Evolutionary conservation across 2,329 filamentous ascomycete species (phyloP), one percentile per base, ranked within the genome.

Genomic region (Ascochyta pisi): DNA sequence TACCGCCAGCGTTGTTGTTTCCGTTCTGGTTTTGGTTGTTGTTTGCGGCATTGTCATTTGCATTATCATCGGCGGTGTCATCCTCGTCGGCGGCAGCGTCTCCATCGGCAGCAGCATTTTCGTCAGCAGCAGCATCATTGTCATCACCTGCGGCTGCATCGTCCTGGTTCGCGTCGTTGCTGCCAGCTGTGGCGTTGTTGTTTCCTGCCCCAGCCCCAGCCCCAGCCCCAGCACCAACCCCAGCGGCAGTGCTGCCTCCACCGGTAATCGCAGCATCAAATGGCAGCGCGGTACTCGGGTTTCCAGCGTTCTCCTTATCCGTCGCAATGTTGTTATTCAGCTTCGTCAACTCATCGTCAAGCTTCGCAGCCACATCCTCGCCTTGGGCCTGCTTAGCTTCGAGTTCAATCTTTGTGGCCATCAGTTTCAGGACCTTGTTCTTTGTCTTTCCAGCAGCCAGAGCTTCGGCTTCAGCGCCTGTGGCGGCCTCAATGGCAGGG

Each of bases 341-440:
- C 76, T 86, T 86, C 48, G 66, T 81, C 62, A 76, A 69, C 74
- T 85, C 79, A 9, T 71, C 68, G 13, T 76, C 76, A 27, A 85
- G 74, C 67, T 82, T 76, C 35, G 57, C 76, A 26, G 76, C 66
- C 34, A 78, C 78, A 61, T 79, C 75, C 46, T 80, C 77, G 22
- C 84, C 83, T 67, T 84, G 79, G 0, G 83, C 83, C 57, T 78
- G 74, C 67, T 84, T 71, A 49, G 84, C 82, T 71, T 82, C 73
- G 37, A 85, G 76, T 41, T 76, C 75, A 53, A 84, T 65, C 3
- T 82, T 78, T 65, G 84, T 79, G 15, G 84, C 79, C 73, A 81
- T 77, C 44, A 86, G 73, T 76, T 86, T 86, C 48, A 85, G 72
- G 23, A 86, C 82, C 77, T 85, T 85, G 76, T 85, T 86, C 79